These are phyloP conservation scores for Spizellomyces punctatus DNA, from an alignment of 192 early-diverging fungal species.

Conservation along the genomic window DNA sequence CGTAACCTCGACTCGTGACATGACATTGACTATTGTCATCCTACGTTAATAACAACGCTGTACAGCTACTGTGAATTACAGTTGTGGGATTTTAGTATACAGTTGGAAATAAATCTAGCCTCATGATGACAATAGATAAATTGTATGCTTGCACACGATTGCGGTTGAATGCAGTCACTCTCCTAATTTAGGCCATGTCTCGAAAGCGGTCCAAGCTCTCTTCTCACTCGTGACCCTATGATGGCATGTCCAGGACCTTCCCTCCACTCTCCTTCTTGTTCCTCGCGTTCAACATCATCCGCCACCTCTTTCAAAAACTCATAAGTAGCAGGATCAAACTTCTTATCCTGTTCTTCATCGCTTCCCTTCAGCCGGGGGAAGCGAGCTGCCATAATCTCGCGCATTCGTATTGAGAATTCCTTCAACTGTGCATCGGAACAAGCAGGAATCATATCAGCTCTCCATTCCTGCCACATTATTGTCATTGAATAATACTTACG, in stretches of 20 bases:
- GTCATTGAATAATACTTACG: constrained; percentile 26
- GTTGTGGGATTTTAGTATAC: too few species aligned
- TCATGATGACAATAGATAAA: too few species aligned
- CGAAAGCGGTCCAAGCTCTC: constrained; percentile 15
- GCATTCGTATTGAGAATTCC: constrained; percentile 43
- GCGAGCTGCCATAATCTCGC: constrained; percentile 11
- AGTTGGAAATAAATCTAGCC: too few species aligned
- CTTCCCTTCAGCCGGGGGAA: constrained; percentile 36
- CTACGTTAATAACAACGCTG: too few species aligned
- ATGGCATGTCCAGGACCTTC: constrained; percentile 29
- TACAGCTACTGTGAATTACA: too few species aligned
- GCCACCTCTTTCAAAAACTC: constrained; percentile 41
- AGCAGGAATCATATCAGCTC: neutral
- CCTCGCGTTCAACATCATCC: constrained; percentile 29
- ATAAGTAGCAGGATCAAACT: constrained; percentile 36
- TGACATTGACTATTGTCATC: too few species aligned
- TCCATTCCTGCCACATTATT: neutral
- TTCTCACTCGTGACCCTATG: constrained; percentile 16
- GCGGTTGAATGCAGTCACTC: too few species aligned
- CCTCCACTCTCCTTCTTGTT: constrained; percentile 23
- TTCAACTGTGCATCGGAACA: constrained; percentile 24
- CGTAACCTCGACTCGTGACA: too few species aligned
- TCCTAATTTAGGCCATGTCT: too few species aligned
- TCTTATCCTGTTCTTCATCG: constrained; percentile 31
- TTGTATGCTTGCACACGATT: too few species aligned